Evolutionary conservation across 192 early-diverging fungal species (phyloP), one percentile per base, ranked within the genome.

Genomic region (Coemansia sp.): DNA sequence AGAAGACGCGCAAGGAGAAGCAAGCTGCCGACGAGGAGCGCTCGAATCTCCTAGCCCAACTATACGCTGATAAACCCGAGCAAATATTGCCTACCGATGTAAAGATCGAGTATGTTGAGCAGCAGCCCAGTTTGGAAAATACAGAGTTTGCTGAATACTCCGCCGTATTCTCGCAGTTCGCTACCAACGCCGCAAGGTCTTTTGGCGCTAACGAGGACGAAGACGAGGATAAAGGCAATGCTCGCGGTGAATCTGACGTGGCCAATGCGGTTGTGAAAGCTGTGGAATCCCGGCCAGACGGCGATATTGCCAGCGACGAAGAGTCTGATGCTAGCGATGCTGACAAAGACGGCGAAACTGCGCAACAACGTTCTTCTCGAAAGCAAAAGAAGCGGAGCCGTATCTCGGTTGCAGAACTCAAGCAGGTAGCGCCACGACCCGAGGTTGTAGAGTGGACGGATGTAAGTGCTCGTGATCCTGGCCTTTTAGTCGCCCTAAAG

Each of bases 371-470:
- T 34, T 20, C 47, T 20, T 75, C 73, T n/a, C 43, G 87, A 80
- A 80, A 90, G 81, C 73, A 88, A 85, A 78, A 69, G 72, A 72
- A 86, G 85, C 60, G 72, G 68, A 75, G 24, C 67, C 71, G 89
- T 80, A 74, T 87, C 90, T 61, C 85, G 89, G 92, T 99, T 5
- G 97, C 97, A 3, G 94, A 95, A 72, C 84, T 99, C 68, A 98
- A 98, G 78, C 94, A 98, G 70, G 64, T 89, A 20, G 97, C 95
- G 3, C 88, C 88, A 55, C 93, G 94, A 63, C 96, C 97, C 1
- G 97, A 98, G 70, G 93, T 97, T 8, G 97, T 99, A 31, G 97
- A 99, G 84, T 96, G 95, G 94, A 91, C 92, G 43, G 97, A 99
- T 84, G 91, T 93, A 15, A 97, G 94, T 13, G 93, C 96, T 0